Percentiles rank a stretch among this genome's conserved stretches.
Conservation (phyloP, 768 basidiomycete species). For the Leucogyrophana mollusca region DNA sequence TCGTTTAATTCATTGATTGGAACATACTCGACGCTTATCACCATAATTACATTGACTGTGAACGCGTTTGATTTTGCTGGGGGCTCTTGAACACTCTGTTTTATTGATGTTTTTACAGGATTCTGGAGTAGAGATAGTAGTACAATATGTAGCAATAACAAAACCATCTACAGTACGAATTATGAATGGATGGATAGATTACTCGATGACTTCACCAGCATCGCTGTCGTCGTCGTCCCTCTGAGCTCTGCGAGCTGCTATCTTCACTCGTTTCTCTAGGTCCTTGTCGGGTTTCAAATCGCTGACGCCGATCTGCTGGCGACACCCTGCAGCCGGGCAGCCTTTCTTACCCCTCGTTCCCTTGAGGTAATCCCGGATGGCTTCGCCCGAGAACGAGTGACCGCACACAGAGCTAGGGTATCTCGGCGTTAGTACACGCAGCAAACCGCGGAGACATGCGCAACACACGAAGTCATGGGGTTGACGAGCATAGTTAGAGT, state of each 20-base stretch:
- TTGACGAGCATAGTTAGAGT: conserved; percentile 64
- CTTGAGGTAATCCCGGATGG: conserved; percentile 65
- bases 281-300: conserved; percentile 55
- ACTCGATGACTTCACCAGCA: conserved; percentile 56
- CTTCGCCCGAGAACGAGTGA: conserved; percentile 78
- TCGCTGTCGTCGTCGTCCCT: conserved; percentile 35
- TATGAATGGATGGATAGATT: background rate
- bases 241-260: conserved; percentile 51
- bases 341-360: conserved; percentile 31
- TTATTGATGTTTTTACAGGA: no score
- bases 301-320: conserved; percentile 48
- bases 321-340: conserved; percentile 78
- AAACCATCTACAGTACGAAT: no score
- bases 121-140: no score
- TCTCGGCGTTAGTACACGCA: conserved; percentile 3
- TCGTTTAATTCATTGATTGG: no score
- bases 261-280: conserved; percentile 62
- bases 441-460: conserved; percentile 3
- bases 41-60: no score
- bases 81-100: no score
- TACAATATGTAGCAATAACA: no score
- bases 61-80: no score
- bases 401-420: conserved; percentile 64
- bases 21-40: no score
- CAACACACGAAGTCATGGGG: conserved; percentile 79